These are phyloP conservation scores for Isatis lusitanica DNA, from an alignment of 441 rosid genomes.

Conservation along the genomic window DNA sequence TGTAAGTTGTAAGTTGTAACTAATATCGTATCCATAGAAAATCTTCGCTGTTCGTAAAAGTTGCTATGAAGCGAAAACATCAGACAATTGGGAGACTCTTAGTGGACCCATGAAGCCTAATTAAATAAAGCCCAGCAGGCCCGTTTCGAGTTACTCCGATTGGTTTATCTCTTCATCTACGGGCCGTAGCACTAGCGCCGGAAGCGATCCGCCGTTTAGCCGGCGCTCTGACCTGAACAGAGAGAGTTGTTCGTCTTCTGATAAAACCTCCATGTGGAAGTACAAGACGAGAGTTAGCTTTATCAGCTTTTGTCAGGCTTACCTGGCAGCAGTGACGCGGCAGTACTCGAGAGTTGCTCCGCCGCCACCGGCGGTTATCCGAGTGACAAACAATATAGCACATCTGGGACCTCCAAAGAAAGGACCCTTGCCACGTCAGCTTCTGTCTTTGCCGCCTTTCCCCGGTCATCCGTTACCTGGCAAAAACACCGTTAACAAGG, in stretches of 20 bases:
- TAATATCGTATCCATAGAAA: too few species aligned
- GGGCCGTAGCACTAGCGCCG: slow-evolving; percentile 17
- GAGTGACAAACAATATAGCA: slow-evolving; percentile 64
- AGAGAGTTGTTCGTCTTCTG: background rate
- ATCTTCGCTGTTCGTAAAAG: too few species aligned
- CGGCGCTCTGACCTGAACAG: background rate
- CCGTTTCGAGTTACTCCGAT: background rate
- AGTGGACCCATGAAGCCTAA: background rate
- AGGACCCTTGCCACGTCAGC: slow-evolving; percentile 79
- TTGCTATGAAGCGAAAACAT: background rate
- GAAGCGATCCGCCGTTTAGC: slow-evolving; percentile 6
- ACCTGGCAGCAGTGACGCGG: slow-evolving; percentile 6
- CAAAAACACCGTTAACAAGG: slow-evolving; percentile 32
- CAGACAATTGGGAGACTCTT: background rate
- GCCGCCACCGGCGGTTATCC: slow-evolving; percentile 46
- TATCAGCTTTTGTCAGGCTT: slow-evolving; percentile 4
- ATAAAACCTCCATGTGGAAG: slow-evolving; percentile 11
- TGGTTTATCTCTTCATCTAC: background rate
- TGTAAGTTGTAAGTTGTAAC: too few species aligned
- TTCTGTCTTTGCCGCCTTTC: slow-evolving; percentile 77
- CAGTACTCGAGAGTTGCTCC: slow-evolving; percentile 35
- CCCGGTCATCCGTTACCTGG: slow-evolving; percentile 66
- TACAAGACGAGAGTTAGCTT: slow-evolving; percentile 1
- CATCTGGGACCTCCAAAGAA: slow-evolving; percentile 56
- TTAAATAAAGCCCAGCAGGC: slow-evolving; percentile 11